These are phyloP conservation scores for Phytopythium montanum DNA, from an alignment of 352 stramenopile genomes.

Conservation along the genomic window DNA sequence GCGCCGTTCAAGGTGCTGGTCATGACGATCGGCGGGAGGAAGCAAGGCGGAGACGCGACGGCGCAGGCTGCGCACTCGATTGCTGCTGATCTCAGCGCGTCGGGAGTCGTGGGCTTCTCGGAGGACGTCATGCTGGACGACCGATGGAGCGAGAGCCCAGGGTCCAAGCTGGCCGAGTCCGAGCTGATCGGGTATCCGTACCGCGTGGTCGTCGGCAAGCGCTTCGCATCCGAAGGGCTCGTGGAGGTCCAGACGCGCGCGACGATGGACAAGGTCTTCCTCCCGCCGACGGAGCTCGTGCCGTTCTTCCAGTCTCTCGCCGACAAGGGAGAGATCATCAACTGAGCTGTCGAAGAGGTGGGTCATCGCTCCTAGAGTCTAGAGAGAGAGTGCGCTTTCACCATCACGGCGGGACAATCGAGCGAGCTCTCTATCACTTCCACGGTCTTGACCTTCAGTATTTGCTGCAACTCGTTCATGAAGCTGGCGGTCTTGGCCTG, in stretches of 20 bases:
- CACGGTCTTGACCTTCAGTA: no score
- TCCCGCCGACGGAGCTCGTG: conserved; percentile 36
- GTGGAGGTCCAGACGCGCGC: conserved; percentile 71
- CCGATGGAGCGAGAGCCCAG: conserved; percentile 74
- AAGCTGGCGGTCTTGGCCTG: no score
- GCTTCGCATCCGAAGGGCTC: conserved; percentile 66
- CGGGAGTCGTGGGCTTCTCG: conserved; percentile 22
- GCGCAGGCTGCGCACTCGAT: conserved; percentile 43
- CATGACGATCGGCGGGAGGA: conserved; percentile 68
- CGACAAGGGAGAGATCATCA: conserved; percentile 7
- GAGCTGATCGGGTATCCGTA: conserved; percentile 87
- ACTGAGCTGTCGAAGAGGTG: background rate
- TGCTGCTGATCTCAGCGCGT: conserved; percentile 40
- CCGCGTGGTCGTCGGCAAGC: conserved; percentile 80
- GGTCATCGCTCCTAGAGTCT: conserved; percentile 7
- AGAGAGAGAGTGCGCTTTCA: background rate
- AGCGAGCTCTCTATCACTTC: no score
- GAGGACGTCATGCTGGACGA: conserved; percentile 84
- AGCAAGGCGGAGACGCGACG: conserved; percentile 34
- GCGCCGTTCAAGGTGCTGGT: conserved; percentile 80
- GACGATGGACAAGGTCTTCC: conserved; percentile 61
- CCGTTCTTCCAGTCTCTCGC: conserved; percentile 29
- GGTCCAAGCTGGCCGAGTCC: conserved; percentile 78
- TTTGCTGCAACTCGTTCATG: no score
- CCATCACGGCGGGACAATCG: no score